phyloP scores from a whole-genome alignment of 495 filamentous ascomycete species.

The Cercophora samala region DNA sequence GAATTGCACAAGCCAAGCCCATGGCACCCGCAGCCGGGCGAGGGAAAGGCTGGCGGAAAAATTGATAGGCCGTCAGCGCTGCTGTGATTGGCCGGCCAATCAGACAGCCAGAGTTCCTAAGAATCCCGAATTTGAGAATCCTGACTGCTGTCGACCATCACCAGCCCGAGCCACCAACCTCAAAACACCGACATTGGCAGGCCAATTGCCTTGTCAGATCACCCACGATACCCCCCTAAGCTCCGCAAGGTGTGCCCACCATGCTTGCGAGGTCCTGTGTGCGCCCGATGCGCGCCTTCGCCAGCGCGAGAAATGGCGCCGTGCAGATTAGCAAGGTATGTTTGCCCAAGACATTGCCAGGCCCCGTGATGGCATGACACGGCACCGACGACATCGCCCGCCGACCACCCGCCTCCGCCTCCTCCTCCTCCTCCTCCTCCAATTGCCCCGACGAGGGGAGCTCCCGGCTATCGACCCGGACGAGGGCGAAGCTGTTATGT shows the following conservation, averaged over 20 bases:
- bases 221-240: constrained; percentile 36
- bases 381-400: constrained; percentile 17
- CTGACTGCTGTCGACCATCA: constrained; percentile 33
- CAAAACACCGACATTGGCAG: constrained; percentile 37
- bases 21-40: background rate
- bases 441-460: constrained; percentile 18
- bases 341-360: constrained; percentile 13
- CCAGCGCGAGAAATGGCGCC: constrained; percentile 62
- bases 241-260: constrained; percentile 50
- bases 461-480: constrained; percentile 5
- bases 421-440: constrained; percentile 8
- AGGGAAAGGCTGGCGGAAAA: constrained; percentile 21
- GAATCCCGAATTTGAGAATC: constrained; percentile 41
- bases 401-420: background rate
- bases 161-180: constrained; percentile 29
- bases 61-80: constrained; percentile 24
- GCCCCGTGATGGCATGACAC: constrained; percentile 20
- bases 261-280: constrained; percentile 87
- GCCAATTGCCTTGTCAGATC: constrained; percentile 40
- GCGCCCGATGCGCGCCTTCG: constrained; percentile 75
- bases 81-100: constrained; percentile 30
- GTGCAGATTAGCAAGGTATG: constrained; percentile 60
- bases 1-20: background rate
- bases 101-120: constrained; percentile 36
- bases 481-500: constrained; percentile 7